These are phyloP conservation scores for Epichloe festucae DNA, from an alignment of 2,329 filamentous ascomycete genomes.

Conservation along the genomic window DNA sequence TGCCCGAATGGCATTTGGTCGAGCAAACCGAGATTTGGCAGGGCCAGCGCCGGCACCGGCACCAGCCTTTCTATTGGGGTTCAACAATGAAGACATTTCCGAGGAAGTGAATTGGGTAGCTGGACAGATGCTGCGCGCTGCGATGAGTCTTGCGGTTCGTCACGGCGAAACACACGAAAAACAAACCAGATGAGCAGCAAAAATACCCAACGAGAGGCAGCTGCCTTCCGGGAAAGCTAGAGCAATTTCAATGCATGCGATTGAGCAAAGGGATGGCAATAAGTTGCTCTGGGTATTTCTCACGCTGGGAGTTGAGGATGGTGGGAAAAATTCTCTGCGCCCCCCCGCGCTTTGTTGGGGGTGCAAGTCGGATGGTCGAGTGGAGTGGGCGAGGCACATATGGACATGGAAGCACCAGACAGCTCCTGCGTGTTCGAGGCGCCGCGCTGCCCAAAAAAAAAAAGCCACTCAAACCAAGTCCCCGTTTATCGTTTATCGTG, in stretches of 20 bases:
- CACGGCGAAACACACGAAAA: too few species aligned
- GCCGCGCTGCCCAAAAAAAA: not conserved
- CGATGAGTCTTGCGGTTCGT: too few species aligned
- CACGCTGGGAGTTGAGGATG: not conserved
- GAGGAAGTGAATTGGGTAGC: not conserved
- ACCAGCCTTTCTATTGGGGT: constrained; percentile 23
- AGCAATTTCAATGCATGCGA: not conserved
- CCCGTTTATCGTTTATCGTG: too few species aligned
- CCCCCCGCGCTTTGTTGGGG: too few species aligned
- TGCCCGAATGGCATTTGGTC: constrained; percentile 35
- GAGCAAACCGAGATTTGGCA: constrained; percentile 28
- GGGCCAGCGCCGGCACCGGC: constrained; percentile 13
- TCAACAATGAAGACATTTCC: constrained; percentile 35
- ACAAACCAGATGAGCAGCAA: too few species aligned
- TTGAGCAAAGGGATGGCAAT: not conserved
- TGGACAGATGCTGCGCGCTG: not conserved
- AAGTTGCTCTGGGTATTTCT: not conserved
- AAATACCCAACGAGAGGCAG: too few species aligned
- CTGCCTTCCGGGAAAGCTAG: not conserved
- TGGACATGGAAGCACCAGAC: too few species aligned
- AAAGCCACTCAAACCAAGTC: not conserved
- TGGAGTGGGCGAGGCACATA: too few species aligned
- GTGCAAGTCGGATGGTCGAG: too few species aligned
- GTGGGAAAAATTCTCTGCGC: not conserved
- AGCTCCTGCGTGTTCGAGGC: not conserved